Evolutionary conservation across 2,329 filamentous ascomycete genomes (phyloP), one percentile per base, ranked within the genome.

Genomic region (Sporothrix inflata): DNA sequence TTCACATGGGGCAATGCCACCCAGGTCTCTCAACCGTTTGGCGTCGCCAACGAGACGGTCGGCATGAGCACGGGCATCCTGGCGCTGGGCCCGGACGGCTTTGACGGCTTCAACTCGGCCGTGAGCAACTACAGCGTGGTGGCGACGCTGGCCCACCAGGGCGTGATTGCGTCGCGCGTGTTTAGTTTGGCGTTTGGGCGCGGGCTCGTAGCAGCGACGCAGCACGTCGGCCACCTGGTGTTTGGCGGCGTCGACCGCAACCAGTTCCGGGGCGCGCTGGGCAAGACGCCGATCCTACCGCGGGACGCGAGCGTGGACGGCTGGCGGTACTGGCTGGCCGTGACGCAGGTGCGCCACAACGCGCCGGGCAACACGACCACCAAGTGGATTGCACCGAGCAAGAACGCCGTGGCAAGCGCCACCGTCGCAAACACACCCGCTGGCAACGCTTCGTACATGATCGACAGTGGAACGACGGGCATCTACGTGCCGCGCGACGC

Each of bases 201-300:
- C n/a, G 55, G 66, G 45, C 8, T 8, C 60, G 60, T 65, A 38
- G 60, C n/a, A 0, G 11, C 21, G 19, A 34, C 38, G 60, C 51
- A 53, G 57, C 45, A 69, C 30, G 53, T 21, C 7, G 66, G 71
- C 27, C 42, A 27, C 12, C 34, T 70, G 16, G 38, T 72, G 19
- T 66, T 72, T 55, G 71, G 71, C 34, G 71, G 71, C n/a, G 47
- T 72, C 38, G 71, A 70, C 71, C 45, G 51, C n/a, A 72, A 66
- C 66, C 66, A 60, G 34, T 72, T 66, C 60, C 19, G 14, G 14
- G 66, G 55, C n/a, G 2, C 66, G 19, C 47, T 66, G 12, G 40
- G 11, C 30, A 40, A 9, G 30, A 53, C 71, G 57, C 49, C 66
- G 4, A 70, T 72, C 45, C 47, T 66, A 45, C 66, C 71, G 19